Evolutionary conservation across 2,329 filamentous ascomycete species (phyloP).

Genomic region (Esteya vermicola): DNA sequence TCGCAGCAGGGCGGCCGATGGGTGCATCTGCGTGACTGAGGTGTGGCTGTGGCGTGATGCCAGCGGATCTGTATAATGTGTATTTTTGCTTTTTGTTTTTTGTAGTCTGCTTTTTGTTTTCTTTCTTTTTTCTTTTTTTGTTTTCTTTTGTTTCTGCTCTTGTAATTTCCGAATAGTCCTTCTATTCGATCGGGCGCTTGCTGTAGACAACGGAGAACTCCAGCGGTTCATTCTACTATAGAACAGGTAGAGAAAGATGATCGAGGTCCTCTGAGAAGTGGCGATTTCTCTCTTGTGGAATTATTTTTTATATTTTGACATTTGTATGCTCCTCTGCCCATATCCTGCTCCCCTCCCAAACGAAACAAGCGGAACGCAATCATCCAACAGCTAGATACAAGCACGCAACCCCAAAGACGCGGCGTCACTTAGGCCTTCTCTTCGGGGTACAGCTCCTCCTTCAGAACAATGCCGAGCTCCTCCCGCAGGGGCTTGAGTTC

Average conservation of each 20-base stretch:
- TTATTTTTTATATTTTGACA: too few relatives aligned
- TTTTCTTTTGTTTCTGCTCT: background rate
- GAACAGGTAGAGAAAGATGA: too few relatives aligned
- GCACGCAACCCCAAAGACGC: background rate
- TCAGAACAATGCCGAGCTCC: slow-evolving; percentile 82
- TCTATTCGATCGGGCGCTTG: too few relatives aligned
- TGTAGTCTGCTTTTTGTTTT: background rate
- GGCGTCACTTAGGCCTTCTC: slow-evolving; percentile 7
- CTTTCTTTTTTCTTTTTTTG: background rate
- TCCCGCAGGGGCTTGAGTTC: slow-evolving; percentile 86
- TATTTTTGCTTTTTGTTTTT: background rate
- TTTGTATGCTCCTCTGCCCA: too few relatives aligned
- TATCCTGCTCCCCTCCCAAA: too few relatives aligned
- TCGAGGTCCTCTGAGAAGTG: too few relatives aligned
- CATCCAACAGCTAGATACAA: background rate
- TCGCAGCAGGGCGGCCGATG: slow-evolving; percentile 25
- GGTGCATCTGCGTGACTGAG: slow-evolving; percentile 27
- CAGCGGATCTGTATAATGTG: background rate
- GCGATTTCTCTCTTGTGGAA: too few relatives aligned
- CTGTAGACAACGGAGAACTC: too few relatives aligned
- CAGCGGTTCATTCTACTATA: too few relatives aligned
- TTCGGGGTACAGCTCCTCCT: slow-evolving; percentile 78
- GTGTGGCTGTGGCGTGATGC: too few relatives aligned
- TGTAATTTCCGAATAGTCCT: too few relatives aligned
- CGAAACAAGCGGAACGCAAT: too few relatives aligned